Evolutionary conservation across 148 eudicot species (phyloP).

Genomic region (Selenicereus undatus): DNA sequence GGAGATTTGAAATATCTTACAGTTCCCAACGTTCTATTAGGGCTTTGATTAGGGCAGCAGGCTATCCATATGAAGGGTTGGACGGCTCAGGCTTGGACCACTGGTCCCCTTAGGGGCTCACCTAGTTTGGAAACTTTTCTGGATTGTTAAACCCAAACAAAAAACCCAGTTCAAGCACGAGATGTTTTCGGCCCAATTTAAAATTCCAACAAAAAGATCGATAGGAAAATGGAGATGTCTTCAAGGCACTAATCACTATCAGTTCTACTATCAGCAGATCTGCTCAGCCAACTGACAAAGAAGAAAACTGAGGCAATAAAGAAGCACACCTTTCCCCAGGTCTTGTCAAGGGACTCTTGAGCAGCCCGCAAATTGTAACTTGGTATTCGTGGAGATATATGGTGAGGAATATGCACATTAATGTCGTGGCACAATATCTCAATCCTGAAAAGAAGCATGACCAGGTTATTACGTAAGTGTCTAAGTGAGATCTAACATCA

Average conservation of each 20-base stretch:
- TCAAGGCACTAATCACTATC: not conserved
- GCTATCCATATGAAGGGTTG: not conserved
- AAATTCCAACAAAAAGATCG: not conserved
- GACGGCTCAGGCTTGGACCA: not conserved
- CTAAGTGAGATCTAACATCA: not conserved
- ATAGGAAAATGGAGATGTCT: not conserved
- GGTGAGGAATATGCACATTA: constrained; percentile 92
- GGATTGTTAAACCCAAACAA: not conserved
- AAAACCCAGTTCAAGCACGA: not conserved
- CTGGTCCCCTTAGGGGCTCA: not conserved
- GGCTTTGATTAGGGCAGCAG: not conserved
- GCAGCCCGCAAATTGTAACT: constrained; percentile 92
- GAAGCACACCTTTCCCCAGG: constrained; percentile 83
- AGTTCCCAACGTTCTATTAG: not conserved
- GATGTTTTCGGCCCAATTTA: not conserved
- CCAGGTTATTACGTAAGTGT: constrained; percentile 10
- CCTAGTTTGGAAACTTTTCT: not conserved
- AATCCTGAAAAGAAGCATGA: constrained; percentile 45
- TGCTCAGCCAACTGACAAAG: not conserved
- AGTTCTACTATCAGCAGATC: not conserved
- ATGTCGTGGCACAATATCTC: constrained; percentile 89
- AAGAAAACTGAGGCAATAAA: not conserved
- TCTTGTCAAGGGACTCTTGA: constrained; percentile 68
- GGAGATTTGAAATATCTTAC: not conserved
- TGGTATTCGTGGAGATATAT: constrained; percentile 84